Percentiles rank a stretch among this genome's conserved stretches.
phyloP scores from a whole-genome alignment of 2,329 filamentous ascomycete genomes.

The Trichoderma semiorbis region DNA sequence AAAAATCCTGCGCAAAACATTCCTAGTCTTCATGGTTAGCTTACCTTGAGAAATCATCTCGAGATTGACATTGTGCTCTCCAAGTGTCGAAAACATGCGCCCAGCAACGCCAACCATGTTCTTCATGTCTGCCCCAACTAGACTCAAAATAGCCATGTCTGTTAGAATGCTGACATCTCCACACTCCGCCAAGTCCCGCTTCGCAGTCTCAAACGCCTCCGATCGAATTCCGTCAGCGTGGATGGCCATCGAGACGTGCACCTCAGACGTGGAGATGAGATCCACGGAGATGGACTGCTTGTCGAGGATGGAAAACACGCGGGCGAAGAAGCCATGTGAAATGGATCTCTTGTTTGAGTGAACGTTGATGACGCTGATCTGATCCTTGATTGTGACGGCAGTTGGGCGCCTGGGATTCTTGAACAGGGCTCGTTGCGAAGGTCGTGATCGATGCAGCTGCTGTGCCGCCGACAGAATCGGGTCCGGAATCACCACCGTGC shows the following conservation, averaged over 20 bases:
- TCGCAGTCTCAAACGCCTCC: slow-evolving; percentile 63
- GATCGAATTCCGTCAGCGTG: slow-evolving; percentile 69
- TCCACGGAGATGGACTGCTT: slow-evolving; percentile 86
- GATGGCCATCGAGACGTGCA: slow-evolving; percentile 95
- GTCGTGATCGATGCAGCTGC: slow-evolving; percentile 54
- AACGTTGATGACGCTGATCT: slow-evolving; percentile 95
- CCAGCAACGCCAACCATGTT: slow-evolving; percentile 95
- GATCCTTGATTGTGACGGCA: slow-evolving; percentile 94
- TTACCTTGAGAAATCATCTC: slow-evolving; percentile 99
- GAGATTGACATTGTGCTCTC: slow-evolving; percentile 91
- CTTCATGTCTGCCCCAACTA: slow-evolving; percentile 95
- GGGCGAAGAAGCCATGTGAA: slow-evolving; percentile 92
- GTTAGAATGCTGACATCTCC: slow-evolving; percentile 88
- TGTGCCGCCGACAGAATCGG: slow-evolving; percentile 50
- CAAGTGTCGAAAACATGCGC: slow-evolving; percentile 90
- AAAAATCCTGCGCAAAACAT: no score
- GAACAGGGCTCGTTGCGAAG: slow-evolving; percentile 32
- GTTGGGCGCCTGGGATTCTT: slow-evolving; percentile 72
- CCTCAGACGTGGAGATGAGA: slow-evolving; percentile 92
- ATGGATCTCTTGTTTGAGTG: slow-evolving; percentile 96
- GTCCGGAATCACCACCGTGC: slow-evolving; percentile 82
- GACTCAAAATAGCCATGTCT: slow-evolving; percentile 91
- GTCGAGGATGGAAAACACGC: slow-evolving; percentile 89
- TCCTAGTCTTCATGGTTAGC: background rate
- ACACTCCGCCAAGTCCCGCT: slow-evolving; percentile 70